Percentiles rank a stretch among this genome's conserved stretches.
phyloP scores from a whole-genome alignment of 345 rosid species.

The Syzygium aromaticum region DNA sequence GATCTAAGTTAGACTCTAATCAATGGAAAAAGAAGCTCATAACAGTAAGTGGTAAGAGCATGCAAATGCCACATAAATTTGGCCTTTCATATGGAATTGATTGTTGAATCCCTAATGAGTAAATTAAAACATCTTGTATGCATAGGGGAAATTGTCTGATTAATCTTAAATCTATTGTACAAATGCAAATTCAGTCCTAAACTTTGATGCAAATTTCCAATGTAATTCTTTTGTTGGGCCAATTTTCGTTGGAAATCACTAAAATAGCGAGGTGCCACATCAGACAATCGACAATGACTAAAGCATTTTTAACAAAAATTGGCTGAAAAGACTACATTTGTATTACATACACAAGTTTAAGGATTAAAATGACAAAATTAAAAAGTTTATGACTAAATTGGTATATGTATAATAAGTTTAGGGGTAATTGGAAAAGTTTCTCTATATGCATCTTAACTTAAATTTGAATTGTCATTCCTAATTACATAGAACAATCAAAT shows the following conservation, averaged over 20 bases:
- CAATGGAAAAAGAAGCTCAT: too few relatives aligned
- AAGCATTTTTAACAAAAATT: too few relatives aligned
- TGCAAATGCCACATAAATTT: background rate
- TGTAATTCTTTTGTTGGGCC: accelerated
- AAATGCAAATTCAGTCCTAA: background rate
- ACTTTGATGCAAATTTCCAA: background rate
- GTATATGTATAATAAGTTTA: background rate
- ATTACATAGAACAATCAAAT: background rate
- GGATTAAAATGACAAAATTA: too few relatives aligned
- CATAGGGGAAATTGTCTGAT: background rate
- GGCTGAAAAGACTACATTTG: too few relatives aligned
- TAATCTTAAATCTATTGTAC: background rate
- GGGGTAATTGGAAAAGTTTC: background rate
- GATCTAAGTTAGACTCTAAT: background rate
- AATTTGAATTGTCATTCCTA: background rate
- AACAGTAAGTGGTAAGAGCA: background rate
- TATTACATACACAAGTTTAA: background rate
- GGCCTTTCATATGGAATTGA: background rate
- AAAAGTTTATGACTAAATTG: background rate
- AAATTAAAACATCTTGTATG: background rate
- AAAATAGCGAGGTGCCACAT: too few relatives aligned
- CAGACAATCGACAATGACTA: too few relatives aligned
- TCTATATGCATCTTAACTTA: background rate
- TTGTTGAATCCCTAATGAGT: background rate
- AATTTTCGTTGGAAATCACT: too few relatives aligned